These are phyloP conservation scores for Saitozyma podzolica DNA, from an alignment of 768 basidiomycete species.

Conservation along the genomic window DNA sequence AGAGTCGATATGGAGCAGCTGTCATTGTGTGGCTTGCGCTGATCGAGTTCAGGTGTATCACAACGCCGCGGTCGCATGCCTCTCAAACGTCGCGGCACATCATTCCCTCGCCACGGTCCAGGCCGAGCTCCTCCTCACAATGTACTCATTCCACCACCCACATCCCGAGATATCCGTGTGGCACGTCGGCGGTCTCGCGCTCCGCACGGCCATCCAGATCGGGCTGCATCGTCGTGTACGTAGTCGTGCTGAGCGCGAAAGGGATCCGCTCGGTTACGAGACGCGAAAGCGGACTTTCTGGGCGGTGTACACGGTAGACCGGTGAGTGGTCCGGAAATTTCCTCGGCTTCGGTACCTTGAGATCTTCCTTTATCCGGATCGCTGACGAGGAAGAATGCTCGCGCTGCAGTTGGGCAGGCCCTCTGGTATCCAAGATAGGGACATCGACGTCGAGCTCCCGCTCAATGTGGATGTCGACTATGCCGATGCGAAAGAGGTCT, in stretches of 20 bases:
- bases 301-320: constrained; percentile 27
- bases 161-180: constrained; percentile 23
- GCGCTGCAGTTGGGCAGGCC: constrained; percentile 26
- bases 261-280: constrained; percentile 13
- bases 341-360: too few species aligned
- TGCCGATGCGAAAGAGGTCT: constrained; percentile 18
- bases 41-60: constrained; percentile 33
- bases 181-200: constrained; percentile 15
- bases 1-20: not conserved
- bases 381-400: constrained; percentile 24
- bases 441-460: constrained; percentile 31
- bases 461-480: constrained; percentile 38
- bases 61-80: constrained; percentile 39
- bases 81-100: constrained; percentile 35
- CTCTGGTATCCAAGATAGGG: constrained; percentile 20
- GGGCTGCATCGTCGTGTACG: constrained; percentile 15
- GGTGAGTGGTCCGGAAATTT: constrained; percentile 11
- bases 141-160: constrained; percentile 20
- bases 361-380: not conserved
- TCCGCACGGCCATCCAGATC: constrained; percentile 18
- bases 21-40: not conserved
- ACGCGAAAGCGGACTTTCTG: constrained; percentile 29
- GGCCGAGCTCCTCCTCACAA: constrained; percentile 12
- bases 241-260: constrained; percentile 10
- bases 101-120: constrained; percentile 32